phyloP scores from a whole-genome alignment of 2,329 filamentous ascomycete genomes.

The Davidsoniella eucalypti region DNA sequence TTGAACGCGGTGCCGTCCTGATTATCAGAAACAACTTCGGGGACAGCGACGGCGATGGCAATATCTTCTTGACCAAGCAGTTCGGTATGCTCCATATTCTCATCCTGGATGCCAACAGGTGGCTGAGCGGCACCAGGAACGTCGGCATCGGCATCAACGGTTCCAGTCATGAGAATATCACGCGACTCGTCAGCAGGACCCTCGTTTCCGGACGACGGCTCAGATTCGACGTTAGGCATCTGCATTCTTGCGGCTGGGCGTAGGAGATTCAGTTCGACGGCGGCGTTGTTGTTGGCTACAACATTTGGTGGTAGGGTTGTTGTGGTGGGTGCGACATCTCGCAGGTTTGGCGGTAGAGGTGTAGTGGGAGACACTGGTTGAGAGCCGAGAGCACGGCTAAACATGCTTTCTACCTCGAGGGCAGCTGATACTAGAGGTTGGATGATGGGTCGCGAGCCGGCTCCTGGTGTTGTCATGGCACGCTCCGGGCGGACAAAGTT shows the following conservation, averaged over 20 bases:
- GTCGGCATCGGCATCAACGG: conserved; percentile 36
- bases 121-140: conserved; percentile 39
- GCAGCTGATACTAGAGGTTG: conserved; percentile 5
- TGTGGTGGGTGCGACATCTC: background rate
- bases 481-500: conserved; percentile 9
- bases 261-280: conserved; percentile 11
- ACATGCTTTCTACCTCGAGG: background rate
- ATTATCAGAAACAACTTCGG: conserved; percentile 66
- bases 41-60: conserved; percentile 58
- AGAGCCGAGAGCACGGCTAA: conserved; percentile 3
- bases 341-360: conserved; percentile 18
- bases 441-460: conserved; percentile 1
- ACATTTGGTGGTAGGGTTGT: too few species aligned
- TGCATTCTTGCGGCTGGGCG: conserved; percentile 38
- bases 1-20: conserved; percentile 85
- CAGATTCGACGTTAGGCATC: conserved; percentile 46
- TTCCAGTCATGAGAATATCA: conserved; percentile 63
- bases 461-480: conserved; percentile 11
- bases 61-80: conserved; percentile 20
- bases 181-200: conserved; percentile 61
- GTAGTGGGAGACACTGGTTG: conserved; percentile 11
- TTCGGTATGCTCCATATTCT: conserved; percentile 61
- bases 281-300: conserved; percentile 31
- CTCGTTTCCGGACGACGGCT: conserved; percentile 75
- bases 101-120: conserved; percentile 72